Percentiles rank a stretch among this genome's conserved stretches.
These are phyloP conservation scores for Zygosaccharomyces rouxii DNA, from an alignment of 805 yeast species.

Conservation along the genomic window DNA sequence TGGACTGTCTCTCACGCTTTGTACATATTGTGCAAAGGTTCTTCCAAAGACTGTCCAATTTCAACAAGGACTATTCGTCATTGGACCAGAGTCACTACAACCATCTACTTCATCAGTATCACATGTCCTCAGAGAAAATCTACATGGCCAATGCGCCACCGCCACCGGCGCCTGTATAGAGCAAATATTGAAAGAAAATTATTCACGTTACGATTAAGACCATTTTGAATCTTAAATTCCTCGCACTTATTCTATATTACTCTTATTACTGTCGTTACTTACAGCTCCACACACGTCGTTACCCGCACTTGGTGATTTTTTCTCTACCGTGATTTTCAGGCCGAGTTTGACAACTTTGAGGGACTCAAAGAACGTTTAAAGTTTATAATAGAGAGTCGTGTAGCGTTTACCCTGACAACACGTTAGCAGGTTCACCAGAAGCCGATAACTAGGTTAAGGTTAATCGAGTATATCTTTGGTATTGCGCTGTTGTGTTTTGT, in stretches of 20 bases:
- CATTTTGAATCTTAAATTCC: neutral
- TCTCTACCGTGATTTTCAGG: neutral
- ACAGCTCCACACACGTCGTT: neutral
- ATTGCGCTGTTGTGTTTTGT: constrained; percentile 4
- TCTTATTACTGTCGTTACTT: neutral
- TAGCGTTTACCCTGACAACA: constrained; percentile 19
- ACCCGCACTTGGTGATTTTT: constrained; percentile 14
- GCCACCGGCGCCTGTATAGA: constrained; percentile 24
- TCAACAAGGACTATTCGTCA: constrained; percentile 25
- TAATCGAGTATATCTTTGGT: neutral
- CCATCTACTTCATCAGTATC: constrained; percentile 24
- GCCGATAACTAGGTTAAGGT: neutral
- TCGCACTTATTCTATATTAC: neutral
- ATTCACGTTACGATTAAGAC: neutral
- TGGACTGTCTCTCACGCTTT: constrained; percentile 40
- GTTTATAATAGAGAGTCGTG: constrained; percentile 5
- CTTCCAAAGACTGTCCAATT: constrained; percentile 25
- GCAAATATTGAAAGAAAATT: neutral
- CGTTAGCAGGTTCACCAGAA: constrained; percentile 6
- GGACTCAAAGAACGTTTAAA: constrained; percentile 4
- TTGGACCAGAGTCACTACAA: constrained; percentile 23
- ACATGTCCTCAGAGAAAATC: constrained; percentile 28
- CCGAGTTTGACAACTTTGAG: constrained; percentile 4
- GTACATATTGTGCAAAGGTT: constrained; percentile 29
- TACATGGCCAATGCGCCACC: constrained; percentile 36